Evolutionary conservation across 306 rosid genomes (phyloP), one percentile per base, ranked within the genome.

Genomic region (Lupinus albus): DNA sequence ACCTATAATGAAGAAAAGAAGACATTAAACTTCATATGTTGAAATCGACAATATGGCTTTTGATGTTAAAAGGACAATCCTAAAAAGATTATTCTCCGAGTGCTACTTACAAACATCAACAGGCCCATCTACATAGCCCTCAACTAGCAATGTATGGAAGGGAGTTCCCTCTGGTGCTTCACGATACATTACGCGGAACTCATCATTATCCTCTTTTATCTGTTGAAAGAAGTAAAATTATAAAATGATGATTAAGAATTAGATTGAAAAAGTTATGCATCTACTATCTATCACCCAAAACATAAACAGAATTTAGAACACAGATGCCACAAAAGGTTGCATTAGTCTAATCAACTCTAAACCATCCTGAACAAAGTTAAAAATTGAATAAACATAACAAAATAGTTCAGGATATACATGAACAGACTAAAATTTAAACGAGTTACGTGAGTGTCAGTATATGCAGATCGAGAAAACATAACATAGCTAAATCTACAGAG

Each of bases 101-200:
- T 61, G 54, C 46, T 18, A 85, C 99, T 90, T 64, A 94, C 99
- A 86, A 79, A 83, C 76, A 86, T 90, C 96, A 57, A 79, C 65
- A 53, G 99, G 89, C 39, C 95, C 99, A 46, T 90, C 97, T 65
- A 90, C 81, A 65, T 82, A 94, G 78, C 99, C 99, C 84, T 94
- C 99, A 61, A 75, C 95, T 48, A 94, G 88, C 82, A 94, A 78
- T 4, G 92, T 77, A 80, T 94, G 97, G 80, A 74, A 88, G 2
- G 99, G 97, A 77, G 86, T 81, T 76, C 97, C 99, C 75, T 82
- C 66, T 13, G 82, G 86, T 61, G 97, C 99, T 79, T 88, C 96
- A 8, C 89, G 86, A 78, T 90, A 94, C 99, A 94, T 94, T 12
- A 94, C 97, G 10, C 99, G 96, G 42, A 80, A 90, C 56, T 88